phyloP scores from a whole-genome alignment of 2,329 filamentous ascomycete species.

The Fusarium sp. region DNA sequence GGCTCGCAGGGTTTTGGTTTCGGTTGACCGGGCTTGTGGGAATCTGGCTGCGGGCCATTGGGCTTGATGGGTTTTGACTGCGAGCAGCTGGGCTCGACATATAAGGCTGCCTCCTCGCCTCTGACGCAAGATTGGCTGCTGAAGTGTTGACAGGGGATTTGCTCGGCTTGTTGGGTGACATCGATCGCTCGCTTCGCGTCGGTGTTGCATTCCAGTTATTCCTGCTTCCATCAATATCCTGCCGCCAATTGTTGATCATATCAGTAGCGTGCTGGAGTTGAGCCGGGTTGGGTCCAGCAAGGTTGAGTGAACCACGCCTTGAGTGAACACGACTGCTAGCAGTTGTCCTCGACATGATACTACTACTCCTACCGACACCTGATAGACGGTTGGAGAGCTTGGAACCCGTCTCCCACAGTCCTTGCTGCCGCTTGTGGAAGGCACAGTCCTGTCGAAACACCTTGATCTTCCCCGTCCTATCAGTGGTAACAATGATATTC shows the following conservation, averaged over 20 bases:
- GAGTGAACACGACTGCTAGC: slow-evolving; percentile 58
- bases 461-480: slow-evolving; percentile 88
- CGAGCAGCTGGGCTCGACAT: slow-evolving; percentile 38
- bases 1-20: slow-evolving; percentile 48
- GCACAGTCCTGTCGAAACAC: slow-evolving; percentile 96
- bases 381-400: slow-evolving; percentile 74
- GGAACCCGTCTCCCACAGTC: slow-evolving; percentile 79
- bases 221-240: slow-evolving; percentile 62
- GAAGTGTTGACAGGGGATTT: slow-evolving; percentile 50
- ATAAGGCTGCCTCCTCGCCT: slow-evolving; percentile 57
- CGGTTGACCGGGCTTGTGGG: slow-evolving; percentile 50
- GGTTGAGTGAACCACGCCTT: slow-evolving; percentile 61
- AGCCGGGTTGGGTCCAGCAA: slow-evolving; percentile 41
- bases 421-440: slow-evolving; percentile 75
- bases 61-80: slow-evolving; percentile 48
- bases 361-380: slow-evolving; percentile 66
- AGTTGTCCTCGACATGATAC: slow-evolving; percentile 63
- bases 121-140: slow-evolving; percentile 54
- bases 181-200: slow-evolving; percentile 60
- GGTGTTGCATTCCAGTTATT: slow-evolving; percentile 52
- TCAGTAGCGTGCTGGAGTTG: slow-evolving; percentile 62
- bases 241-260: slow-evolving; percentile 87
- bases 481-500: slow-evolving; percentile 91
- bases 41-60: slow-evolving; percentile 37
- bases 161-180: slow-evolving; percentile 60